These are phyloP conservation scores for Trypanosoma vivax DNA, from an alignment of 208 protist species.

Conservation along the genomic window DNA sequence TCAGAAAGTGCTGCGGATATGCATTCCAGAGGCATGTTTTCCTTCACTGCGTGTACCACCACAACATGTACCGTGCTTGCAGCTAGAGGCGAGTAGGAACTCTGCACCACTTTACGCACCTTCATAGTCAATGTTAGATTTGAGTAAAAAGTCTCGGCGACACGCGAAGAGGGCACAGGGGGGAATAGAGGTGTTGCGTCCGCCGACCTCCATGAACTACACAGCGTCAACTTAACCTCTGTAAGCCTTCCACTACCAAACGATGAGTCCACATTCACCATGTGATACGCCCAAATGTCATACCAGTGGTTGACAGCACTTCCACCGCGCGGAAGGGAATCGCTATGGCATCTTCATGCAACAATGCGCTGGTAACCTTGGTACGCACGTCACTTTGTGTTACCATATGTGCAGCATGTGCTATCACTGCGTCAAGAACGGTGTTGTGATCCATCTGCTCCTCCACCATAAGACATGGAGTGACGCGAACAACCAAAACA, in stretches of 20 bases:
- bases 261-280: too few species aligned
- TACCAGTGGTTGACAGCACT: conserved; percentile 5
- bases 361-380: not conserved
- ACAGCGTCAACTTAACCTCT: conserved; percentile 31
- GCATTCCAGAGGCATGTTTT: conserved; percentile 53
- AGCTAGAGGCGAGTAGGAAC: not conserved
- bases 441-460: conserved; percentile 3
- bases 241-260: conserved; percentile 5
- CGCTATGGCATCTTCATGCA: conserved; percentile 11
- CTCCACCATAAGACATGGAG: conserved; percentile 10
- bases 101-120: conserved; percentile 7
- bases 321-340: conserved; percentile 42
- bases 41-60: conserved; percentile 60
- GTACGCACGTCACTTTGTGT: not conserved
- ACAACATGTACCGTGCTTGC: conserved; percentile 16
- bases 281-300: conserved; percentile 10
- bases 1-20: conserved; percentile 28
- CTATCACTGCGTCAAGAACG: conserved; percentile 7
- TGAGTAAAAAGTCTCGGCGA: conserved; percentile 6
- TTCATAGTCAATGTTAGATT: conserved; percentile 9
- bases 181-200: conserved; percentile 51
- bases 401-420: conserved; percentile 19
- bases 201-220: conserved; percentile 7
- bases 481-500: conserved; percentile 35
- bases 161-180: conserved; percentile 5